phyloP scores from a whole-genome alignment of 192 early-diverging fungal genomes.

The Backusella liffmaniae region DNA sequence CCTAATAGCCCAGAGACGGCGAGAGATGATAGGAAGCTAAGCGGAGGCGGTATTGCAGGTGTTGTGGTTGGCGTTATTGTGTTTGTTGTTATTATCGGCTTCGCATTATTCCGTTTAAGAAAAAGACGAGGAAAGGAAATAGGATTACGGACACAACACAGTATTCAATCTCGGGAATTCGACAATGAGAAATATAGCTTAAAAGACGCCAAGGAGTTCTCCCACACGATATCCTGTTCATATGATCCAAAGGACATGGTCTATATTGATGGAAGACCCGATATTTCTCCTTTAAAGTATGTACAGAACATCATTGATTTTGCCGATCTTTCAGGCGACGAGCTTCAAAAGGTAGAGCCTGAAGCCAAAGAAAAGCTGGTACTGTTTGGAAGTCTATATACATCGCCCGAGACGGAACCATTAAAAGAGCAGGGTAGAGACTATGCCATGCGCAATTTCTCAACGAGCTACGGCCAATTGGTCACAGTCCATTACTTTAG shows the following conservation, averaged over 20 bases:
- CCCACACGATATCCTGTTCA: neutral
- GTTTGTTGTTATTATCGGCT: neutral
- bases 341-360: neutral
- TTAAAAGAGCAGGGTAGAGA: neutral
- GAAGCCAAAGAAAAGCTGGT: neutral
- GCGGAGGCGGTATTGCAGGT: neutral
- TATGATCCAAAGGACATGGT: neutral
- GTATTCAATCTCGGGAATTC: neutral
- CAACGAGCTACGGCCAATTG: neutral
- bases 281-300: slow-evolving; percentile 8
- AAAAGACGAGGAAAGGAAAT: neutral
- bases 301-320: neutral
- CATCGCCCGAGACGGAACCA: neutral
- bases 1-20: too few species aligned
- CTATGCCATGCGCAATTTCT: neutral
- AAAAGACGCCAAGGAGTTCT: neutral
- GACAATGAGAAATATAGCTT: neutral
- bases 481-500: slow-evolving; percentile 1
- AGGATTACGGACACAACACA: neutral
- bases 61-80: neutral
- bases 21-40: neutral
- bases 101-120: neutral
- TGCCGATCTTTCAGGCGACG: neutral
- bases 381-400: neutral
- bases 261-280: neutral